These are phyloP conservation scores for Agaricus subrufescens DNA, from an alignment of 768 basidiomycete species.

Conservation along the genomic window DNA sequence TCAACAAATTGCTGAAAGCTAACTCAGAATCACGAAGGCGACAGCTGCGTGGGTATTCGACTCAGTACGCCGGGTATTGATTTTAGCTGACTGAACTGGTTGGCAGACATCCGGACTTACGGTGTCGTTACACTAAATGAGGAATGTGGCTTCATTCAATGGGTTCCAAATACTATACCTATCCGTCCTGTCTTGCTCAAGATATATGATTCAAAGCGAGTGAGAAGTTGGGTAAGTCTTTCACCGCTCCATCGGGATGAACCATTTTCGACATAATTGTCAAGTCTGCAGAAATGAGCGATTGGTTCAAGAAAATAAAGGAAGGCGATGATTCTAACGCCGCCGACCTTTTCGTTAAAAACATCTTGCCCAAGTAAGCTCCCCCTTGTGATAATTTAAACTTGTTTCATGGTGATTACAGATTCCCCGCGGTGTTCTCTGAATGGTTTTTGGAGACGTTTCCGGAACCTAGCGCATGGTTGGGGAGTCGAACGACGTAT, in stretches of 20 bases:
- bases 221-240: conserved; percentile 37
- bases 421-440: conserved; percentile 84
- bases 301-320: conserved; percentile 47
- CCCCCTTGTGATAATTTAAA: not conserved
- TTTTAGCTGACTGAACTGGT: not conserved
- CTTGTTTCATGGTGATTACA: conserved; percentile 21
- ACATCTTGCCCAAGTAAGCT: conserved; percentile 53
- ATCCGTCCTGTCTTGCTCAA: conserved; percentile 71
- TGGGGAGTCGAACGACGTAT: conserved; percentile 82
- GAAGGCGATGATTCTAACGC: conserved; percentile 44
- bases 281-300: conserved; percentile 34
- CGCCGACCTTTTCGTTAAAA: conserved; percentile 42
- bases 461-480: conserved; percentile 94
- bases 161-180: conserved; percentile 92
- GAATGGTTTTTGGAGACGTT: conserved; percentile 98
- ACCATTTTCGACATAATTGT: not conserved
- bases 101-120: conserved; percentile 90
- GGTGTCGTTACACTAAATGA: conserved; percentile 98
- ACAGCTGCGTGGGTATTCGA: conserved; percentile 68
- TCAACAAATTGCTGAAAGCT: conserved; percentile 92
- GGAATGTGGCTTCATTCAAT: conserved; percentile 96
- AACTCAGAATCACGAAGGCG: conserved; percentile 90
- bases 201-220: conserved; percentile 49
- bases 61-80: not conserved
- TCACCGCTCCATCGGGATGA: not conserved